Evolutionary conservation across 768 basidiomycete species (phyloP).

Genomic region (Russula foetens): DNA sequence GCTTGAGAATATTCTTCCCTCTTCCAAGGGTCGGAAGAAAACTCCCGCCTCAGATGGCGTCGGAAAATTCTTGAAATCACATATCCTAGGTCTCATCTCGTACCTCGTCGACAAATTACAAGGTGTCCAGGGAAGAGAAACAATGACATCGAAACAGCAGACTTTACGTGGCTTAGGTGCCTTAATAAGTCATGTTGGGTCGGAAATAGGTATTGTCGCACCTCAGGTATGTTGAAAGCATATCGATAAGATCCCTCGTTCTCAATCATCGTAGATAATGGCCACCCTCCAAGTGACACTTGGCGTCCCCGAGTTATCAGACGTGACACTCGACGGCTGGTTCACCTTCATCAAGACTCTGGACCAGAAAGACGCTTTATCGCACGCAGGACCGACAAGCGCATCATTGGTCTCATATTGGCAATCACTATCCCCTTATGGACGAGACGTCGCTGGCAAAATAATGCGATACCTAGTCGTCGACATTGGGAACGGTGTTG

Average conservation of each 20-base stretch:
- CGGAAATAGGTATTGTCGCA: constrained; percentile 64
- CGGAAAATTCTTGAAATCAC: constrained; percentile 54
- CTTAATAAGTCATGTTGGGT: constrained; percentile 62
- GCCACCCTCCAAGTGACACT: constrained; percentile 90
- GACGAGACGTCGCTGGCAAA: constrained; percentile 44
- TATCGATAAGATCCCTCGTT: constrained; percentile 8
- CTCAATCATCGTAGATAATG: constrained; percentile 61
- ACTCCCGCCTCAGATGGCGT: constrained; percentile 32
- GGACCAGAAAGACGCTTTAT: constrained; percentile 60
- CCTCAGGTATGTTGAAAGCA: constrained; percentile 57
- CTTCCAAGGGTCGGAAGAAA: constrained; percentile 25
- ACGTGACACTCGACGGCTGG: constrained; percentile 78
- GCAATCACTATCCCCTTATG: constrained; percentile 47
- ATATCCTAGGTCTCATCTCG: constrained; percentile 81
- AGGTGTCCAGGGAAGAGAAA: constrained; percentile 72
- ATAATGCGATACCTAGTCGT: constrained; percentile 66
- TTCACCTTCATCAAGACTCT: constrained; percentile 63
- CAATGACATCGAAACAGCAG: constrained; percentile 57
- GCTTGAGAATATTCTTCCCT: constrained; percentile 30
- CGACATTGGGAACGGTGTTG: constrained; percentile 48
- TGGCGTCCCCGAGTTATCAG: constrained; percentile 61
- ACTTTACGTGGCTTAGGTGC: constrained; percentile 74
- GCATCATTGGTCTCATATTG: constrained; percentile 79
- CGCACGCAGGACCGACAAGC: constrained; percentile 80
- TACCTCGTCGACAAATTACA: constrained; percentile 81